phyloP scores from a whole-genome alignment of 176 grass and related monocot genomes.

The Cenchrus americanus region DNA sequence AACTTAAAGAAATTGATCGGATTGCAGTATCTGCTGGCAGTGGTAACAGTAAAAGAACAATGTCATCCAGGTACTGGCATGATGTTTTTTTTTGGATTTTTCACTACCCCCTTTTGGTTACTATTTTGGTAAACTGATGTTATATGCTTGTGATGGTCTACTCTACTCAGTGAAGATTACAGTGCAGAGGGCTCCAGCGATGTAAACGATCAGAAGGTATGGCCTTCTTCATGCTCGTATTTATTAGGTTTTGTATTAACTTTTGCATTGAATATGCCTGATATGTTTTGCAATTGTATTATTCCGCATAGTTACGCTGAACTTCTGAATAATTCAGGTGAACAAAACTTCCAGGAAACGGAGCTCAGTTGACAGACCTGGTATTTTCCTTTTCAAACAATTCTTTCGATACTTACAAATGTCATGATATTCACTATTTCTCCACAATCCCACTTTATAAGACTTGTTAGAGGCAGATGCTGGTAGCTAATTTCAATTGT shows the following conservation, averaged over 20 bases:
- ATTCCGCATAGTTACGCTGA: not conserved
- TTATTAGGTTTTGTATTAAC: constrained; percentile 4
- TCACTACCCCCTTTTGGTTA: not conserved
- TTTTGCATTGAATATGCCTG: not conserved
- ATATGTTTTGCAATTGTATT: not conserved
- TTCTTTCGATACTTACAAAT: constrained; percentile 15
- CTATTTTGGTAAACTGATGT: constrained; percentile 41
- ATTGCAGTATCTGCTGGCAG: constrained; percentile 56
- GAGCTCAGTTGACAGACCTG: constrained; percentile 52
- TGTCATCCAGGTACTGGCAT: constrained; percentile 48
- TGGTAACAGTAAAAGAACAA: constrained; percentile 61
- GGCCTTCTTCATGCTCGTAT: not conserved
- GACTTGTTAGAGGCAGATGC: not conserved
- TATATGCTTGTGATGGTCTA: constrained; percentile 18
- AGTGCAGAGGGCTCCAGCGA: constrained; percentile 82
- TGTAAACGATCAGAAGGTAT: constrained; percentile 67
- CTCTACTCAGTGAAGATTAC: constrained; percentile 56
- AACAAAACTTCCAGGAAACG: constrained; percentile 49
- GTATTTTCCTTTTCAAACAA: constrained; percentile 43
- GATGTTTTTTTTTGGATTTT: constrained; percentile 3
- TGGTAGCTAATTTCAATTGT: constrained; percentile 17
- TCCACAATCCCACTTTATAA: not conserved
- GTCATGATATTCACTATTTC: not conserved
- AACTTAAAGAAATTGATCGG: constrained; percentile 73
- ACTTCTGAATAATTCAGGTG: constrained; percentile 48